Evolutionary conservation across 2,329 filamentous ascomycete species (phyloP).

Genomic region (Alternaria dauci): DNA sequence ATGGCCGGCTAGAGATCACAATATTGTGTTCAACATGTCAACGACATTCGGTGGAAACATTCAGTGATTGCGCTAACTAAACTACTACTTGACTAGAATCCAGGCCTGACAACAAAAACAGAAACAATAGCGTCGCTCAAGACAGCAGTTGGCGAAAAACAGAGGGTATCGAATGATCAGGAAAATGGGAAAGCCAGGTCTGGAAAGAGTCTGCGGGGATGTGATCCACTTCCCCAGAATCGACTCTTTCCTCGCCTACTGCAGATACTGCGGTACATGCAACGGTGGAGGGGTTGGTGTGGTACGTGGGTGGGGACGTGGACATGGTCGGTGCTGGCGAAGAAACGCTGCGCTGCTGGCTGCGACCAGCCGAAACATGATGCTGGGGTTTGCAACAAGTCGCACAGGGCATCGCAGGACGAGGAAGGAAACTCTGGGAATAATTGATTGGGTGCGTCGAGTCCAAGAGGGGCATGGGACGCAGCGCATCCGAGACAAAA

Average conservation of each 20-base stretch:
- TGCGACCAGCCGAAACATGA: not conserved
- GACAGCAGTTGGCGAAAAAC: conserved; percentile 16
- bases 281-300: not conserved
- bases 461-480: not conserved
- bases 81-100: not conserved
- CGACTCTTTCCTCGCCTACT: not conserved
- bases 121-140: not conserved
- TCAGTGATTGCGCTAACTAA: not conserved
- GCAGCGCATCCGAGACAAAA: not conserved
- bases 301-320: not conserved
- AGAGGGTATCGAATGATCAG: conserved; percentile 24
- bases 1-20: not conserved
- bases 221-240: not conserved
- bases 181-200: conserved; percentile 24
- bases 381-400: not conserved
- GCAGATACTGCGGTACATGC: not conserved
- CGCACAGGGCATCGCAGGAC: not conserved
- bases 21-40: too few relatives aligned
- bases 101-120: not conserved
- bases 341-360: not conserved
- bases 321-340: not conserved
- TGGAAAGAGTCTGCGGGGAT: conserved; percentile 11
- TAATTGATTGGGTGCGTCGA: not conserved
- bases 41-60: not conserved
- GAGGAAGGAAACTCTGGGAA: conserved; percentile 8